phyloP scores from a whole-genome alignment of 371 early-diverging fungal genomes.

The Basidiobolus heterosporus region DNA sequence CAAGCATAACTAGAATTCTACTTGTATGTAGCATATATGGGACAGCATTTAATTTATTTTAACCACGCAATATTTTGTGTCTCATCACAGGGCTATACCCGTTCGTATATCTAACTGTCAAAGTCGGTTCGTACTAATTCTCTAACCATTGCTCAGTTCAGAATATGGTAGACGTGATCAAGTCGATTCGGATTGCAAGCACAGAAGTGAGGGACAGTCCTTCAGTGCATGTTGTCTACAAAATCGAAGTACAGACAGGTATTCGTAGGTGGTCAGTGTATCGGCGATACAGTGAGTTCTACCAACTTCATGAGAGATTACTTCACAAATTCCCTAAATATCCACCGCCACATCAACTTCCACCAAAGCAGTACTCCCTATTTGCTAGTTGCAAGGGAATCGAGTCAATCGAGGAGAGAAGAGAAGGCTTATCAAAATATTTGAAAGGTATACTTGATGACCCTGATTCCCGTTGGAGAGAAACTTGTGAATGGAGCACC shows the following conservation, averaged over 20 bases:
- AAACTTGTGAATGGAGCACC: constrained; percentile 44
- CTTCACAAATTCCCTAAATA: constrained; percentile 36
- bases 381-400: constrained; percentile 44
- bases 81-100: no score
- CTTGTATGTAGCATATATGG: no score
- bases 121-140: neutral
- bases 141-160: neutral
- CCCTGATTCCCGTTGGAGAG: constrained; percentile 62
- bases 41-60: no score
- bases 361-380: constrained; percentile 40
- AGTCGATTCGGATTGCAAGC: neutral
- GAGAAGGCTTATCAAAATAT: constrained; percentile 62
- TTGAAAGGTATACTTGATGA: constrained; percentile 51
- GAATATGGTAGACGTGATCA: neutral
- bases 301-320: constrained; percentile 34
- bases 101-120: no score
- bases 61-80: no score
- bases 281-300: constrained; percentile 77
- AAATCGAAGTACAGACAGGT: constrained; percentile 56
- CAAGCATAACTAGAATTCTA: no score
- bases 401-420: constrained; percentile 56
- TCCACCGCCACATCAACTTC: constrained; percentile 37
- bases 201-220: constrained; percentile 41
- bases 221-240: constrained; percentile 53
- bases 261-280: constrained; percentile 76